phyloP scores from a whole-genome alignment of 2,329 filamentous ascomycete species.

The Monosporascus sp. region DNA sequence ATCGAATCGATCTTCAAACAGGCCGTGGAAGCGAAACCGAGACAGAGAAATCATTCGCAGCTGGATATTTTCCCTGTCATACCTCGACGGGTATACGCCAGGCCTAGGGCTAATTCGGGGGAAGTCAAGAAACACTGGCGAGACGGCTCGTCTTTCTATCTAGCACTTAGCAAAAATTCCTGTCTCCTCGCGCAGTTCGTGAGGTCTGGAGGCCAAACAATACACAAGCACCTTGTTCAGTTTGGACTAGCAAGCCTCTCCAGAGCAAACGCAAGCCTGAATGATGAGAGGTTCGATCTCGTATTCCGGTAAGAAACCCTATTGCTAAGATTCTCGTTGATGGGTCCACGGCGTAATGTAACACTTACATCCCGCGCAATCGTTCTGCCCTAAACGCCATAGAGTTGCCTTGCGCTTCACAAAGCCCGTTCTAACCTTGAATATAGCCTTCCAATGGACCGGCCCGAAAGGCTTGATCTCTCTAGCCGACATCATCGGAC shows the following conservation, averaged over 20 bases:
- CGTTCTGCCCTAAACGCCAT: too few relatives aligned
- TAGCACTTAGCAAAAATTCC: slow-evolving; percentile 48
- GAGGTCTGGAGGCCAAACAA: slow-evolving; percentile 37
- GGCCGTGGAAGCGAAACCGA: slow-evolving; percentile 41
- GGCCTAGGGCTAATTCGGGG: slow-evolving; percentile 34
- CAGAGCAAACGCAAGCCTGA: slow-evolving; percentile 43
- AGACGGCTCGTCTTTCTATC: slow-evolving; percentile 48
- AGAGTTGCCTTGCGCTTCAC: background rate
- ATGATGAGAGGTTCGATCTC: slow-evolving; percentile 52
- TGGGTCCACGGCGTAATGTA: too few relatives aligned
- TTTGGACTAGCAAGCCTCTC: slow-evolving; percentile 50
- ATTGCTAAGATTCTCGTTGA: background rate
- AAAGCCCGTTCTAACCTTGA: slow-evolving; percentile 6
- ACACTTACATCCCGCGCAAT: too few relatives aligned
- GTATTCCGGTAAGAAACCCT: slow-evolving; percentile 42
- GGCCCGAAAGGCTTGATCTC: slow-evolving; percentile 41
- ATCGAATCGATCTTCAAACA: slow-evolving; percentile 41
- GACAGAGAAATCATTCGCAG: slow-evolving; percentile 26
- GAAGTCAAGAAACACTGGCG: slow-evolving; percentile 39
- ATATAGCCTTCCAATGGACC: slow-evolving; percentile 35
- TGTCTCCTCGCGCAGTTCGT: slow-evolving; percentile 48
- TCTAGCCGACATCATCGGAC: slow-evolving; percentile 49
- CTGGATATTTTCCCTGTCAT: slow-evolving; percentile 48
- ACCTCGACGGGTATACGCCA: slow-evolving; percentile 37
- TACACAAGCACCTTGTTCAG: slow-evolving; percentile 42